Conservation (phyloP, 108 stramenopile genomes). For the Pseudonitzschia multistriata region DNA sequence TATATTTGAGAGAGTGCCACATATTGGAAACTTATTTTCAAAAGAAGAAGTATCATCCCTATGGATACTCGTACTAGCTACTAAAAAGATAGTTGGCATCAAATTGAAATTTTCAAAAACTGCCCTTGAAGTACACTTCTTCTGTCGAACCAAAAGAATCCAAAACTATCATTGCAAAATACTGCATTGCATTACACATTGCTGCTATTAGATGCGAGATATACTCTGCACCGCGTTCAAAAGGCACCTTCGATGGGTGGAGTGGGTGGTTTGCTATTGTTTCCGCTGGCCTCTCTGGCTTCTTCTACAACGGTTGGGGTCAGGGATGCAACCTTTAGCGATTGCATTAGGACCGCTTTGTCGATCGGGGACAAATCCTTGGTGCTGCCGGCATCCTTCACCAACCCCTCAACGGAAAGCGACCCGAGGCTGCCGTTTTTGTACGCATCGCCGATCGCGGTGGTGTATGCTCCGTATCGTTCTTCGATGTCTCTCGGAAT, state of each 20-base stretch:
- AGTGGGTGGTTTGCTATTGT: slow-evolving; percentile 27
- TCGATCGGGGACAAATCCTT: slow-evolving; percentile 43
- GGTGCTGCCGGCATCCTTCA: slow-evolving; percentile 20
- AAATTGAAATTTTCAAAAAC: too few species aligned
- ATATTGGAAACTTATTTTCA: too few species aligned
- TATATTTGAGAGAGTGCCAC: too few species aligned
- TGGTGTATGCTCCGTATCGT: slow-evolving; percentile 22
- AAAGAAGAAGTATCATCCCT: too few species aligned
- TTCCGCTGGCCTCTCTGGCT: slow-evolving; percentile 31
- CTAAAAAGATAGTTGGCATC: too few species aligned
- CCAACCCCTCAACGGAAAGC: slow-evolving; percentile 9
- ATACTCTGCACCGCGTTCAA: too few species aligned
- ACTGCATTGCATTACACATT: too few species aligned
- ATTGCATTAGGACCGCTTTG: slow-evolving; percentile 62
- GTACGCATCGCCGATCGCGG: slow-evolving; percentile 29
- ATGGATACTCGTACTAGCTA: too few species aligned
- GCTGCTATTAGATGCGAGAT: too few species aligned
- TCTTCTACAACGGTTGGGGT: slow-evolving; percentile 63
- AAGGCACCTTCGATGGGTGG: slow-evolving; percentile 42
- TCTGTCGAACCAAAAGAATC: too few species aligned
- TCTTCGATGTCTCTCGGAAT: slow-evolving; percentile 25
- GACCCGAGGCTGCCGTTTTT: slow-evolving; percentile 18
- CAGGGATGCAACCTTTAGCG: slow-evolving; percentile 59
- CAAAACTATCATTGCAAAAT: too few species aligned
- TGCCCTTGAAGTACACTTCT: too few species aligned